Base-by-base conservation (phyloP, 2,329 filamentous ascomycete species). In the Chaetomium strumarium region DNA sequence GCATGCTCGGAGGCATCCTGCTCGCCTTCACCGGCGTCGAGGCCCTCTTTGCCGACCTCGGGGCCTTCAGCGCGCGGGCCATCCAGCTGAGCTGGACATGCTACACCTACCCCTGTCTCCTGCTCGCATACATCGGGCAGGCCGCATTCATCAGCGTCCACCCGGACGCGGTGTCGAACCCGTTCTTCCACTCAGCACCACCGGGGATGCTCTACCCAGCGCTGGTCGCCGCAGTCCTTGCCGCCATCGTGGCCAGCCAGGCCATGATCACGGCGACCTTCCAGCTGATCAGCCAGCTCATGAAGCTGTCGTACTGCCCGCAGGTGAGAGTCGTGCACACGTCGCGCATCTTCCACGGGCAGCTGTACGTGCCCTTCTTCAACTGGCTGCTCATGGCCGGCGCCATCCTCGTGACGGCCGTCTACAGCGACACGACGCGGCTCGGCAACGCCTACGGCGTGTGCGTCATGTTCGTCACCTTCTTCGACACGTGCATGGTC, bases 311-410 rank as follows among this genome's bases (percentile, higher is more conserved):
- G 0, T 91, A 90, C 65, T 89, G 88, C 57, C 88, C 88, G 0
- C 86, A 89, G 56, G 83, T 91, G 64, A 83, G 85, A 60, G 76
- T 86, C 4, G 76, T 86, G 1, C 86, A 90, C 62, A 90, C 86
- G 0, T 87, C 83, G 6, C 78, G 75, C 34, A 76, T 70, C 2
- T 88, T 88, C 58, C 82, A 90, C 60, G 85, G 85, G 2, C 87
- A 92, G 62, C 73, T 91, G 0, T 91, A 90, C 61, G 81, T 92
- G 14, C 87, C 87, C 0, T 70, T 87, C 12, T 81, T 83, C 3
- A 91, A 91, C 63, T 90, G 86, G 84, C 70, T 90, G 1, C 73
- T 91, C 56, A 85, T 90, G 83, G 72, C 86, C 31, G 86, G 86
- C 1, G 85, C 85, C 1, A 77, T 92, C n/a, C 71, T 90, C 9